These are phyloP conservation scores for Danielozyma ontarioensis DNA, from an alignment of 805 yeast species.

Conservation along the genomic window DNA sequence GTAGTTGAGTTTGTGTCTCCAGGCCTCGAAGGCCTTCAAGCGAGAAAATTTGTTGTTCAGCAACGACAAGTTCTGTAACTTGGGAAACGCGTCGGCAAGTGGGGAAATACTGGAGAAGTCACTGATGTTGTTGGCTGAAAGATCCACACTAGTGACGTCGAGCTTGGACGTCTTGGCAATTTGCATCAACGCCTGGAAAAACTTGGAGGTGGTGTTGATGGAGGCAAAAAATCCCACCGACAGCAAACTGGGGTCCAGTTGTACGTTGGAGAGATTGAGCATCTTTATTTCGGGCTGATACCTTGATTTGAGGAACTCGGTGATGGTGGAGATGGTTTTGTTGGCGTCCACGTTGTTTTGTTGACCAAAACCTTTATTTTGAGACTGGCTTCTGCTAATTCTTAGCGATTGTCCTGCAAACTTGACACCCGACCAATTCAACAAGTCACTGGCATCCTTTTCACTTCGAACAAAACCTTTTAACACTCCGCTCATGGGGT, in stretches of 20 bases:
- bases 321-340: conserved; percentile 58
- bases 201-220: conserved; percentile 62
- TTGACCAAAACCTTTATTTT: too few species aligned
- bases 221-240: conserved; percentile 62
- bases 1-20: conserved; percentile 70
- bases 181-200: conserved; percentile 86
- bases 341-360: conserved; percentile 5
- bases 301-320: conserved; percentile 55
- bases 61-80: conserved; percentile 71
- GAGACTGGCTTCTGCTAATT: conserved; percentile 36
- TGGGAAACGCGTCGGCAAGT: conserved; percentile 70
- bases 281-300: conserved; percentile 61
- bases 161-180: conserved; percentile 53
- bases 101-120: conserved; percentile 59
- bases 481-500: conserved; percentile 45
- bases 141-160: conserved; percentile 68
- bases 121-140: conserved; percentile 53
- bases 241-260: conserved; percentile 55
- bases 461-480: conserved; percentile 53
- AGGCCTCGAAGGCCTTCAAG: conserved; percentile 58
- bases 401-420: conserved; percentile 72
- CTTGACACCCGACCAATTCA: conserved; percentile 66
- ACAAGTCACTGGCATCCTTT: conserved; percentile 54
- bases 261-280: conserved; percentile 64
- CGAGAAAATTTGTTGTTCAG: conserved; percentile 66